Evolutionary conservation across 345 rosid genomes (phyloP).

Genomic region (Clausena lansium): DNA sequence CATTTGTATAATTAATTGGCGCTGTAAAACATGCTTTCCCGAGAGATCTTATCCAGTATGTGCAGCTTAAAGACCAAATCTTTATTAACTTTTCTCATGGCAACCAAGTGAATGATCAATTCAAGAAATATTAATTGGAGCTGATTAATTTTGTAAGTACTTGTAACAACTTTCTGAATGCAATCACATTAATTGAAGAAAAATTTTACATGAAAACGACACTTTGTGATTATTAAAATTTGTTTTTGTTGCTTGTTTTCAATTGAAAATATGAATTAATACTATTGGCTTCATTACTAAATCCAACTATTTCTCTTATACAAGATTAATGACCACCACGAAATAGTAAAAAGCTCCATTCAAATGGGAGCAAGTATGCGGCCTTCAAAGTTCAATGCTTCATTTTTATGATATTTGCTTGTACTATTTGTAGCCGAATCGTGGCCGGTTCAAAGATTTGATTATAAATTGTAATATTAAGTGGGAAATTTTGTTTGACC

Average conservation of each 20-base stretch:
- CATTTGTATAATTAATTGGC: not conserved
- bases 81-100: not conserved
- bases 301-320: not conserved
- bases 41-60: too few species aligned
- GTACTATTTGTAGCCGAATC: slow-evolving; percentile 9
- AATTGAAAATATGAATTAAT: not conserved
- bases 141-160: not conserved
- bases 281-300: not conserved
- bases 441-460: not conserved
- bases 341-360: not conserved
- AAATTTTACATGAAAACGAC: not conserved
- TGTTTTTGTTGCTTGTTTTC: slow-evolving; percentile 9
- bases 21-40: not conserved
- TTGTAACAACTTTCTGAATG: too few species aligned
- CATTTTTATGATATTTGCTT: not conserved
- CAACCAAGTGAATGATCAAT: not conserved
- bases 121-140: too few species aligned
- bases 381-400: too few species aligned
- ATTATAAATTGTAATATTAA: not conserved
- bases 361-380: not conserved
- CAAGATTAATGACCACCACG: not conserved
- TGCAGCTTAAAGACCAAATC: not conserved
- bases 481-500: not conserved
- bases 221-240: not conserved
- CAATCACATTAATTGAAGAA: not conserved